Evolutionary conservation across 345 rosid species (phyloP).

Genomic region (Arabidopsis suecica): DNA sequence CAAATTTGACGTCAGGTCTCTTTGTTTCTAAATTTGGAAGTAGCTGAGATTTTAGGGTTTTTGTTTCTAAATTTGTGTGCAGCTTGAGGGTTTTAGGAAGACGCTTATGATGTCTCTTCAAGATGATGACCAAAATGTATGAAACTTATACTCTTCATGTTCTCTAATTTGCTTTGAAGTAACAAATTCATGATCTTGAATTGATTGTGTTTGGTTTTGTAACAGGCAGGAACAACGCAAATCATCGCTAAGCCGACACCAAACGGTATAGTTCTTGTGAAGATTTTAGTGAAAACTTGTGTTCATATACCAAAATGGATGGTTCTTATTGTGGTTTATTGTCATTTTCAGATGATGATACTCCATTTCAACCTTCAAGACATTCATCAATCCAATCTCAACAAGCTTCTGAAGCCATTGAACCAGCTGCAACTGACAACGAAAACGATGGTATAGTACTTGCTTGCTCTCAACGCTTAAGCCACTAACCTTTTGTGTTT

Average conservation of each 20-base stretch:
- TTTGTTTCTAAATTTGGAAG: conserved; percentile 3
- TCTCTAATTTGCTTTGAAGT: background rate
- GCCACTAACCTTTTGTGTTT: background rate
- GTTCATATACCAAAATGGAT: background rate
- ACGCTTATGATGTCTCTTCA: conserved; percentile 90
- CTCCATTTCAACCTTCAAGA: conserved; percentile 53
- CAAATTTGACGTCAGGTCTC: conserved; percentile 3
- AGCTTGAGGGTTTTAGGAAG: conserved; percentile 93
- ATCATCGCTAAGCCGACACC: conserved; percentile 86
- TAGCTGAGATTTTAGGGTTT: conserved; percentile 9
- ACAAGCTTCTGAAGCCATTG: conserved; percentile 60
- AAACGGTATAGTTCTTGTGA: conserved; percentile 38
- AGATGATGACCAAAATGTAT: conserved; percentile 77
- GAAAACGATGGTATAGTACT: conserved; percentile 55
- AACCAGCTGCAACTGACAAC: conserved; percentile 54
- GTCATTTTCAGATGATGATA: conserved; percentile 65
- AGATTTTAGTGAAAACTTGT: background rate
- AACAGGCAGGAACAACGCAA: conserved; percentile 60
- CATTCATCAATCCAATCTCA: conserved; percentile 61
- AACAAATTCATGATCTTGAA: background rate
- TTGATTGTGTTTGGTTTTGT: conserved; percentile 8
- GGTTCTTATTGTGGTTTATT: background rate
- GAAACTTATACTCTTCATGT: background rate
- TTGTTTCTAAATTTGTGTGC: conserved; percentile 24
- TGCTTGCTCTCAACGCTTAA: background rate